phyloP scores from a whole-genome alignment of 1,284 basidiomycete species.

The Sanghuangporus baumii region DNA sequence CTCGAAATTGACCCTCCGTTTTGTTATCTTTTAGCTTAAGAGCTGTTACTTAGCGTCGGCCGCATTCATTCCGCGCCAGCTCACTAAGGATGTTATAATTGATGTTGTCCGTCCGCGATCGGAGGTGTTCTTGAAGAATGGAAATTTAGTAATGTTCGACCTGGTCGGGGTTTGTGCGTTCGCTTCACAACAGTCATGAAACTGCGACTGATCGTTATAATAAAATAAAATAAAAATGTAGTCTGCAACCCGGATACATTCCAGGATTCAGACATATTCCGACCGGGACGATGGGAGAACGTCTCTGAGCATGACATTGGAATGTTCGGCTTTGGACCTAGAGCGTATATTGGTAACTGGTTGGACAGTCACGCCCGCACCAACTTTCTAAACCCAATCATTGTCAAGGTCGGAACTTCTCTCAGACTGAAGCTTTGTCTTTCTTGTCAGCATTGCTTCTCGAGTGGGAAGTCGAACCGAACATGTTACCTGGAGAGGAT shows the following conservation, averaged over 20 bases:
- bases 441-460: slow-evolving; percentile 15
- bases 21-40: neutral
- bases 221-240: too few species aligned
- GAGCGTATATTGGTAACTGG: neutral
- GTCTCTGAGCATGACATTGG: neutral
- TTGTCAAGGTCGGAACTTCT: slow-evolving; percentile 20
- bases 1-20: neutral
- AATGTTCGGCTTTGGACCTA: slow-evolving; percentile 8
- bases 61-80: slow-evolving; percentile 6
- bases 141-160: neutral
- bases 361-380: slow-evolving; percentile 11
- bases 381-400: slow-evolving; percentile 18
- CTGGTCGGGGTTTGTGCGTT: slow-evolving; percentile 5
- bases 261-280: slow-evolving; percentile 11
- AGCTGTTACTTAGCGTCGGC: slow-evolving; percentile 1
- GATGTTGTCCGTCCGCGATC: neutral
- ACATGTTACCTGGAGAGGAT: neutral
- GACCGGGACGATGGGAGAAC: slow-evolving; percentile 9
- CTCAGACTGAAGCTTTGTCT: slow-evolving; percentile 14
- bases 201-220: neutral
- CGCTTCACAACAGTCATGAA: neutral
- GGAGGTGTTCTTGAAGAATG: slow-evolving; percentile 7
- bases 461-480: slow-evolving; percentile 16
- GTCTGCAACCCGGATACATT: slow-evolving; percentile 18
- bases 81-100: slow-evolving; percentile 3